Evolutionary conservation across 108 stramenopile genomes (phyloP), one percentile per base, ranked within the genome.

Genomic region (Nitzschia sp.): DNA sequence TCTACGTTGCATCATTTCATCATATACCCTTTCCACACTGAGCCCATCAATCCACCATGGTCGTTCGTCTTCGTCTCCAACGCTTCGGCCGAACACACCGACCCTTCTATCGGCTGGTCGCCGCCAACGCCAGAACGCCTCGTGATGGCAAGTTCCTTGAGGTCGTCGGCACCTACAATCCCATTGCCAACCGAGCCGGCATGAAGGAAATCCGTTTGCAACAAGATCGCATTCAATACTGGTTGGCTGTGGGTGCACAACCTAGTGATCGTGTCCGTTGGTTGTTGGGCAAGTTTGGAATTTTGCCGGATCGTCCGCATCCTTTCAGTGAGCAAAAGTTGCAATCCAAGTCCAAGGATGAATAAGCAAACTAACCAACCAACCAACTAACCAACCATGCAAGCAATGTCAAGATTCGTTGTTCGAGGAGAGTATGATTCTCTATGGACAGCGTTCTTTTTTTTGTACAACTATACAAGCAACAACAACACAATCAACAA

Each of bases 41-140:
- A n/a, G n/a, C n/a, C n/a, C n/a, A n/a, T n/a, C n/a, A n/a, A n/a
- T n/a, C n/a, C n/a, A 60, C 7, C n/a, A 97, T 98, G 98, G 88
- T 93, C 37, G 97, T 97, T 53, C 82, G 96, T 50, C 79, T 99
- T 7, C 88, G 98, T 41, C 70, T 99, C 57, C 96, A 97, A 58
- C 90, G 98, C n/a, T 96, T 98, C 59, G 98, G 98, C 7, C 71
- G 89, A 25, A 85, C 83, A 20, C 92, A 96, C 65, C 54, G 73
- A 39, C 98, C 98, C 15, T 99, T 98, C 76, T 99, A 98, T 71
- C 91, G 98, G 41, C 93, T 98, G 80, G 98, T 99, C 19, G 98
- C 95, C 2, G 97, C 97, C 39, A 93, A 99, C 71, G 51, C 90
- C 3, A 79, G 91, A 21, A 77, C 95, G 19, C 94, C 93, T 9